Base-by-base conservation (phyloP, 257 asterid genomes). In the Verbena officinalis region DNA sequence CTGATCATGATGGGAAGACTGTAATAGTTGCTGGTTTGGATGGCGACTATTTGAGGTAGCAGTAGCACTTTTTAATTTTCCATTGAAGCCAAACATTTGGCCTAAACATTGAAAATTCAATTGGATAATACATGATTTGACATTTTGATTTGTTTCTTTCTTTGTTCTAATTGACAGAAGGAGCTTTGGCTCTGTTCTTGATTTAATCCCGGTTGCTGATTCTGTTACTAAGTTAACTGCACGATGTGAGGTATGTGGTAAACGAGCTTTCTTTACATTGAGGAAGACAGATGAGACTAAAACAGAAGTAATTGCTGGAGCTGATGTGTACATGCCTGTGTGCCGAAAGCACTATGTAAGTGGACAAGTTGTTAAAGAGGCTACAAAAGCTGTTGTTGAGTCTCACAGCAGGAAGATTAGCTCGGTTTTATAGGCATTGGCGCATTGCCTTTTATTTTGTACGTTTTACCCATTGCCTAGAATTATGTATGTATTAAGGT, bases 251-350 rank as follows among this genome's bases (percentile, higher is more conserved):
- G 83, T 90, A 1, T 93, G 99, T 61, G 95, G 95, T 30, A 71
- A 78, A 16, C 83, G 70, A 0, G 99, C 96, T 34, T 64, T 70
- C 66, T 93, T 93, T 65, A 87, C 96, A 7, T 58, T 93, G 85
- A 83, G 98, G 82, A 93, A 93, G 83, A 90, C 97, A 0, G 81
- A 73, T 36, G 99, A 93, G 73, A 86, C 84, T 21, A 70, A 72
- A 78, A 86, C 86, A 0, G 97, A 87, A 72, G 51, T 90, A 22
- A 86, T 93, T 71, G 96, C 81, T 22, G 99, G 96, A 68, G 96
- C 95, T 7, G 95, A 90, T 0, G 94, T 86, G n/a, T 87, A 93
- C 56, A 90, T 90, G 96, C 97, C 99, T 0, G 95, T 90, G 22
- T 93, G 97, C 73, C 86, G 97, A n/a, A 82, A 89, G 67, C 98